A percentile compares a stretch with the other conserved stretches of the same genome.
These are phyloP conservation scores for Dothideomycetidae sp. DNA, from an alignment of 2,329 filamentous ascomycete genomes.

Conservation along the genomic window DNA sequence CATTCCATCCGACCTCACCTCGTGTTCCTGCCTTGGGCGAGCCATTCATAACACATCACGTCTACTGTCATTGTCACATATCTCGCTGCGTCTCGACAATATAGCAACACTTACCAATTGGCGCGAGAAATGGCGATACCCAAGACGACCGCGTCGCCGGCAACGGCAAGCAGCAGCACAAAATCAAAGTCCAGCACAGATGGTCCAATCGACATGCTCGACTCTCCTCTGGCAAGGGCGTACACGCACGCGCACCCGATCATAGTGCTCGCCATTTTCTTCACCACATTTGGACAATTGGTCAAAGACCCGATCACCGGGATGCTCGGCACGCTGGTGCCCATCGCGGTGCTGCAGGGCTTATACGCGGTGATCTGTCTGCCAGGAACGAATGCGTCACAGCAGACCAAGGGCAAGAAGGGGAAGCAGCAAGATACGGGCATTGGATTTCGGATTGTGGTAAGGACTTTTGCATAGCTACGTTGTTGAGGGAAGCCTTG, in stretches of 20 bases:
- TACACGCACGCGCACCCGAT: constrained; percentile 55
- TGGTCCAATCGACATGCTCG: constrained; percentile 21
- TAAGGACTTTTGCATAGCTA: too few relatives aligned
- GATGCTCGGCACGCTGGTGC: constrained; percentile 46
- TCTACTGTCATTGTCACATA: too few relatives aligned
- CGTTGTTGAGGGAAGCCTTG: too few relatives aligned
- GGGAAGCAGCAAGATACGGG: constrained; percentile 19
- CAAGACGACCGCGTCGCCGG: constrained; percentile 5
- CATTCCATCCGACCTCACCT: too few relatives aligned
- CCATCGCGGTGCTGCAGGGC: constrained; percentile 50
- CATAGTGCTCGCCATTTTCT: constrained; percentile 50
- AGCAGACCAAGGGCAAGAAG: constrained; percentile 31
- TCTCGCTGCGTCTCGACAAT: too few relatives aligned
- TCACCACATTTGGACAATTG: constrained; percentile 48
- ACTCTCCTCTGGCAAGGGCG: constrained; percentile 16
- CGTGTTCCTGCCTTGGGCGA: too few relatives aligned
- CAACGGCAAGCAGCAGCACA: constrained; percentile 2
- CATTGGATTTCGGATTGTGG: constrained; percentile 28
- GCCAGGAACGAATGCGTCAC: constrained; percentile 34
- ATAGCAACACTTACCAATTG: too few relatives aligned
- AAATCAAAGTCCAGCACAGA: constrained; percentile 7
- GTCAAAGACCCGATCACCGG: constrained; percentile 55
- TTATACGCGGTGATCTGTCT: constrained; percentile 45
- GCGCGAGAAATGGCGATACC: constrained; percentile 5
- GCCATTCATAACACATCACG: too few relatives aligned